Base-by-base conservation (phyloP, 352 stramenopile genomes). In the Saprolegnia parasitica region DNA sequence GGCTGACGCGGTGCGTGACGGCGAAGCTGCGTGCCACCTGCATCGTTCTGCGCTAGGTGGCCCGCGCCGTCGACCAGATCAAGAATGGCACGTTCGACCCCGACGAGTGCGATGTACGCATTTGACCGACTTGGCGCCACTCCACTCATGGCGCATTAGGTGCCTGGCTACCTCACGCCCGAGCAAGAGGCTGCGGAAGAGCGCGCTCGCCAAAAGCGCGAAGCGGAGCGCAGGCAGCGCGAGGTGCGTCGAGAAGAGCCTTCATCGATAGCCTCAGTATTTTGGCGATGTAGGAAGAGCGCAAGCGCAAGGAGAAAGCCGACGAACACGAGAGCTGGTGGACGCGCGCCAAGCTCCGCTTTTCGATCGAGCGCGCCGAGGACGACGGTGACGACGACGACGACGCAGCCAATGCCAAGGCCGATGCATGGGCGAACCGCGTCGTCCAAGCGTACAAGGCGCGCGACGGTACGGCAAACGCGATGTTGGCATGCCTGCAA, bases 61-160 rank as follows among this genome's bases (percentile, higher is more conserved):
- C 85, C 3, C 66, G 85, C 45, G 85, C 83, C 15, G 89, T 93
- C 76, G 81, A 90, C 18, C 75, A 91, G 67, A 89, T 93, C 74
- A 86, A 93, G 75, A 81, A 83, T 45, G 85, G 82, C 4, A 91
- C 85, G 45, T 93, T 93, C 50, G 85, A 93, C 64, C 81, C 85
- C 0, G 40, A 79, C 21, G 78, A 79, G 16, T 93, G 85, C 75
- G 89, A 90, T 46, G 82, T 87, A 64, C 46, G 58, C 37, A n/a
- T 5, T 9, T 70, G 5, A 13, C 9, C n/a, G 1, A 42, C 5
- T 20, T 2, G 21, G 40, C 40, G 4, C 46, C 57, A 35, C 42
- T 2, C 4, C 40, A 29, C 40, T 16, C 18, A 65, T 23, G 40
- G 3, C 37, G 10, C 54, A 18, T 20, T 72, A 89, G 81, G 87